These are phyloP conservation scores for Plantago ovata DNA, from an alignment of 257 asterid genomes.

Conservation along the genomic window DNA sequence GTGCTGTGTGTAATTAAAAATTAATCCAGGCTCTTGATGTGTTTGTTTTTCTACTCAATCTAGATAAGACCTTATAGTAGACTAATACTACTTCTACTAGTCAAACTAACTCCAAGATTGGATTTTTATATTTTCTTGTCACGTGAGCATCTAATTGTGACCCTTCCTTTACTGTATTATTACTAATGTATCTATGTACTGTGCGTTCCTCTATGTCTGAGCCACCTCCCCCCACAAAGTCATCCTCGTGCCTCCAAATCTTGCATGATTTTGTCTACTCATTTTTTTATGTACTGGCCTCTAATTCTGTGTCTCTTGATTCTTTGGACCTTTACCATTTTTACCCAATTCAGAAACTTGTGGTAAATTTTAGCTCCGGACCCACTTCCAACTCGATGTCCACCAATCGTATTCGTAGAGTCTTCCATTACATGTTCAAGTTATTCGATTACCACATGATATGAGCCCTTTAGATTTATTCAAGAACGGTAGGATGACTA, in stretches of 20 bases:
- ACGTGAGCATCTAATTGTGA: constrained; percentile 44
- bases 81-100: constrained; percentile 21
- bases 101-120: constrained; percentile 39
- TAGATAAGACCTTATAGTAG: constrained; percentile 29
- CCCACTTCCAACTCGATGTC: too few species aligned
- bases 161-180: too few species aligned
- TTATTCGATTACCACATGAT: too few species aligned
- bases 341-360: background rate
- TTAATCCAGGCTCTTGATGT: constrained; percentile 43
- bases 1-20: background rate
- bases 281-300: constrained; percentile 18
- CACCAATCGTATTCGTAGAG: too few species aligned
- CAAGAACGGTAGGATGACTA: too few species aligned
- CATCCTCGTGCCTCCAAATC: constrained; percentile 59
- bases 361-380: too few species aligned
- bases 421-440: too few species aligned
- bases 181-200: background rate
- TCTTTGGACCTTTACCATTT: background rate
- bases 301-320: constrained; percentile 21
- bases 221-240: constrained; percentile 21
- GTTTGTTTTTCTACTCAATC: constrained; percentile 36
- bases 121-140: constrained; percentile 42
- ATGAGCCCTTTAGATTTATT: too few species aligned
- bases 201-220: constrained; percentile 28
- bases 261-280: constrained; percentile 26